Conservation (phyloP, 352 stramenopile genomes). For the Globisporangium recalcitrans region DNA sequence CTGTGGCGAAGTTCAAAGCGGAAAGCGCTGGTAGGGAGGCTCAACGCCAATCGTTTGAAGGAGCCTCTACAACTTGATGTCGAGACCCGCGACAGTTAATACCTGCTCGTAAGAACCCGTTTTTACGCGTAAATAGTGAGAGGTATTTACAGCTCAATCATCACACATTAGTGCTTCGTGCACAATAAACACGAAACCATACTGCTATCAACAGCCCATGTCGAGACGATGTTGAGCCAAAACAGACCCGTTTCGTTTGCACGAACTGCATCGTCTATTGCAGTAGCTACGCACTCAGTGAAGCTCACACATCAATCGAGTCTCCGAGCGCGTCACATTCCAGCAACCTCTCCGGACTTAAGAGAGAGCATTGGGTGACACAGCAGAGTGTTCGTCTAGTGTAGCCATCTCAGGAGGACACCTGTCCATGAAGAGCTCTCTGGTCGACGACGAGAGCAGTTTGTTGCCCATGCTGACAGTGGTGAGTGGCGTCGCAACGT, state of each 20-base stretch:
- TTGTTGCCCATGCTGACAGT: too few relatives aligned
- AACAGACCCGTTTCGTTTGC: background rate
- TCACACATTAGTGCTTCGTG: background rate
- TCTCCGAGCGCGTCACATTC: background rate
- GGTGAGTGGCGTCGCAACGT: too few relatives aligned
- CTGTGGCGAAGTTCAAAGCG: slow-evolving; percentile 8
- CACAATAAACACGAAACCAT: background rate
- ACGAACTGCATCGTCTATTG: background rate
- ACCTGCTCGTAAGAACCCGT: slow-evolving; percentile 1
- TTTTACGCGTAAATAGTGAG: slow-evolving; percentile 1
- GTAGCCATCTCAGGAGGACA: background rate
- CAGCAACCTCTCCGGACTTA: background rate
- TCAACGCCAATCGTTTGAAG: slow-evolving; percentile 48
- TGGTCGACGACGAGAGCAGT: too few relatives aligned
- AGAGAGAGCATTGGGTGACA: background rate
- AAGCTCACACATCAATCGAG: background rate
- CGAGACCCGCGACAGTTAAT: background rate
- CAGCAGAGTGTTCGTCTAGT: background rate
- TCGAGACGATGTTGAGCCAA: background rate
- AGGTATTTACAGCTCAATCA: background rate
- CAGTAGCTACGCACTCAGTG: background rate
- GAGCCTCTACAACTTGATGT: slow-evolving; percentile 3
- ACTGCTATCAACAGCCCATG: background rate
- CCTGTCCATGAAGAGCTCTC: background rate
- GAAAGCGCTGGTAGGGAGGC: slow-evolving; percentile 14